Evolutionary conservation across 805 yeast species (phyloP).

Genomic region (Cephaloascus fragrans): DNA sequence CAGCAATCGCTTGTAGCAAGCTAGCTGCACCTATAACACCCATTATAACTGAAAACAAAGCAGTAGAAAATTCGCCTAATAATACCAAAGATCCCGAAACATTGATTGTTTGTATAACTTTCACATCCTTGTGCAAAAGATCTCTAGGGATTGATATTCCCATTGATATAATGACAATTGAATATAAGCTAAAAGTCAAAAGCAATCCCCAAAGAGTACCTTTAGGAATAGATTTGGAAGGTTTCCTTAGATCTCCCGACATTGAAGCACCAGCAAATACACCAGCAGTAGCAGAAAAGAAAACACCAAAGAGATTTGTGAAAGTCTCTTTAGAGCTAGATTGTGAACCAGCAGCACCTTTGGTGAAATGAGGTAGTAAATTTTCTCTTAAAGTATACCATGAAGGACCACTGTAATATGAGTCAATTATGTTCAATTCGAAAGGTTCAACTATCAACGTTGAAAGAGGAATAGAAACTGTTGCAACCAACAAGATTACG

Average conservation of each 20-base stretch:
- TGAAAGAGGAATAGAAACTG: constrained; percentile 76
- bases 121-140: constrained; percentile 67
- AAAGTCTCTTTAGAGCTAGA: constrained; percentile 54
- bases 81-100: constrained; percentile 58
- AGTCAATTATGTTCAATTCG: constrained; percentile 35
- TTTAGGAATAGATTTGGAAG: constrained; percentile 81
- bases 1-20: constrained; percentile 82
- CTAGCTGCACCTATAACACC: constrained; percentile 96
- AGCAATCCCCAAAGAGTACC: constrained; percentile 87
- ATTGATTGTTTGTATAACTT: constrained; percentile 76
- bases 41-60: constrained; percentile 86
- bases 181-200: constrained; percentile 68
- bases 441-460: constrained; percentile 59
- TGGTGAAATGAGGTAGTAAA: constrained; percentile 70
- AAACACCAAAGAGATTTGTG: constrained; percentile 82
- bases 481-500: constrained; percentile 55
- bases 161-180: constrained; percentile 72
- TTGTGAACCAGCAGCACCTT: constrained; percentile 88
- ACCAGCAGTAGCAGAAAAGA: constrained; percentile 98
- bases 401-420: constrained; percentile 61
- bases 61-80: constrained; percentile 86
- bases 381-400: constrained; percentile 60
- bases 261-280: constrained; percentile 97
- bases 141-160: constrained; percentile 76
- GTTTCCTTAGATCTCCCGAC: constrained; percentile 88